phyloP scores from a whole-genome alignment of 1,284 basidiomycete species.

The Cerrena zonata region DNA sequence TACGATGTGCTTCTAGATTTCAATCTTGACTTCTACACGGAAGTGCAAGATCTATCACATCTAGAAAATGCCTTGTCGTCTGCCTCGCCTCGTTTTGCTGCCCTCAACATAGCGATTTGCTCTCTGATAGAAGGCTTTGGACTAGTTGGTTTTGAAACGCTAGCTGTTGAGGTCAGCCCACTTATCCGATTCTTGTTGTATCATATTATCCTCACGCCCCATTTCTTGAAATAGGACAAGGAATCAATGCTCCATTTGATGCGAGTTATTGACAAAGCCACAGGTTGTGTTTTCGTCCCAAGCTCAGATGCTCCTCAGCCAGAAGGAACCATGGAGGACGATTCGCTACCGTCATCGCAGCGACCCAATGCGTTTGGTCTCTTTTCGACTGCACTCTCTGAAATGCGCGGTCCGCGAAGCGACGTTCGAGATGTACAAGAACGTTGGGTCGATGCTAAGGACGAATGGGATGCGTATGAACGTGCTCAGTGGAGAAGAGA shows the following conservation, averaged over 20 bases:
- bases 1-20: conserved; percentile 57
- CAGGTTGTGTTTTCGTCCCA: conserved; percentile 82
- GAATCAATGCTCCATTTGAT: conserved; percentile 85
- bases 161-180: conserved; percentile 95
- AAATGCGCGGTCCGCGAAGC: conserved; percentile 47
- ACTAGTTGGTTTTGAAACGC: conserved; percentile 94
- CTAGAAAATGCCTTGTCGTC: conserved; percentile 73
- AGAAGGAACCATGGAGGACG: conserved; percentile 42
- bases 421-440: conserved; percentile 82
- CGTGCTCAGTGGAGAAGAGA: conserved; percentile 64
- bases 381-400: conserved; percentile 61
- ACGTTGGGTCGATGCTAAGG: conserved; percentile 76
- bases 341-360: conserved; percentile 36
- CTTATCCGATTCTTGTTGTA: conserved; percentile 16
- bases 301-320: conserved; percentile 45
- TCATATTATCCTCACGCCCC: neutral
- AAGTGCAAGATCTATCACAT: conserved; percentile 92
- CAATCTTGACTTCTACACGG: conserved; percentile 96
- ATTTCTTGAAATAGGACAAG: conserved; percentile 61
- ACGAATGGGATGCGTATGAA: conserved; percentile 77
- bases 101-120: conserved; percentile 84
- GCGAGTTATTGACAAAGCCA: conserved; percentile 78
- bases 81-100: conserved; percentile 61
- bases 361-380: conserved; percentile 63
- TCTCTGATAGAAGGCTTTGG: conserved; percentile 90